Conservation (phyloP, 2,329 filamentous ascomycete species). For the Fusarium sp. region DNA sequence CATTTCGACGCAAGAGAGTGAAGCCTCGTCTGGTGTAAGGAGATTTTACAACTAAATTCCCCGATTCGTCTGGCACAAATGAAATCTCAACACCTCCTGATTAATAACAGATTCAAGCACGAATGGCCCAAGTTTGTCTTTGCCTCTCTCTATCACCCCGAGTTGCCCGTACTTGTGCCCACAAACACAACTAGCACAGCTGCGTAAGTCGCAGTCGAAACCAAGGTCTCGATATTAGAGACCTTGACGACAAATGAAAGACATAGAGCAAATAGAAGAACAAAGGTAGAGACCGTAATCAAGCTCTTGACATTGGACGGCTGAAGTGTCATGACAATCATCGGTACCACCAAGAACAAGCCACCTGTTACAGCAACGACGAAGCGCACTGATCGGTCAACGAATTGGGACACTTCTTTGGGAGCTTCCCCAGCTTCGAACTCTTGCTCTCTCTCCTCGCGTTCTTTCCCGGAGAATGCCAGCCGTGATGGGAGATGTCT, state of each 20-base stretch:
- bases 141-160: neutral
- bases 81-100: too few relatives aligned
- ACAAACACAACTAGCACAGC: neutral
- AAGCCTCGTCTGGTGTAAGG: too few relatives aligned
- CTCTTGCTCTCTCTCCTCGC: too few relatives aligned
- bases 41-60: too few relatives aligned
- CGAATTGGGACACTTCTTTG: rapidly evolving
- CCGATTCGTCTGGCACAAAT: too few relatives aligned
- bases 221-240: neutral
- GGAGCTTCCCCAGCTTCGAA: too few relatives aligned
- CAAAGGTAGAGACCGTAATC: neutral
- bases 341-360: neutral
- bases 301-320: neutral
- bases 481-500: neutral
- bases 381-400: neutral
- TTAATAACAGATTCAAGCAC: too few relatives aligned
- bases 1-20: too few relatives aligned
- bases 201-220: neutral
- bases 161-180: neutral
- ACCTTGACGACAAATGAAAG: neutral
- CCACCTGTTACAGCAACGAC: neutral
- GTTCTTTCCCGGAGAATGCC: too few relatives aligned
- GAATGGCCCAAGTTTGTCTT: too few relatives aligned
- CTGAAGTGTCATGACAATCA: neutral
- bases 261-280: rapidly evolving